Evolutionary conservation across 192 early-diverging fungal genomes (phyloP), one percentile per base, ranked within the genome.

Genomic region (Ambispora gerdemannii): DNA sequence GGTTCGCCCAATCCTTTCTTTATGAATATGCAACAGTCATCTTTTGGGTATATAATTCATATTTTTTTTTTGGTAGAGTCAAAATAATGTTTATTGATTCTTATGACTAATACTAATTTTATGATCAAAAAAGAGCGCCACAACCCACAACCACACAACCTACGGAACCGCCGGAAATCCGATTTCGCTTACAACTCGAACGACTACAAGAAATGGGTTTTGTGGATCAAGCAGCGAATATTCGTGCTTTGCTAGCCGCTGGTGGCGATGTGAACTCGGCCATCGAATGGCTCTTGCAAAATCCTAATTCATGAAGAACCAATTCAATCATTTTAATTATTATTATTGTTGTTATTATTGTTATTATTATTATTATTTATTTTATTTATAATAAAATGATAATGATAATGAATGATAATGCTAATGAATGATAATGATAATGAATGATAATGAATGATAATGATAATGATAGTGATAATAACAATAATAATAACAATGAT

Each of bases 151-250:
- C 34, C 36, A 4, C 27, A 58, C 74, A 72, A 73, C 56, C 65
- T 13, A 53, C 74, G 35, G 75, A 83, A 62, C 76, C 86, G 31
- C 78, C 87, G 73, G 82, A 88, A 78, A 67, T 73, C 65, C 84
- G 84, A 38, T 93, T 88, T 76, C 81, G 79, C 59, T 71, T 79
- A 50, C 83, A 91, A 80, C 77, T 94, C 35, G 83, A 77, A 15
- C 88, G 88, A 65, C 76, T 98, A 35, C 88, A 92, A 69, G 94
- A 97, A 64, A 98, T 98, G 96, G 96, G 96, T 22, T 98, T 98
- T 73, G 78, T 82, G 60, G 91, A 95, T 77, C 87, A 86, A 32
- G 80, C 81, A 22, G 86, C 88, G 66, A 98, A 98, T 78, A 80
- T 98, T 31, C 83, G 91, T 13, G 95, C 94, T 8, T 80, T 98